A percentile compares a stretch with the other conserved stretches of the same genome.
These are phyloP conservation scores for Teratosphaeria nubilosa DNA, from an alignment of 2,329 filamentous ascomycete species.

Conservation along the genomic window DNA sequence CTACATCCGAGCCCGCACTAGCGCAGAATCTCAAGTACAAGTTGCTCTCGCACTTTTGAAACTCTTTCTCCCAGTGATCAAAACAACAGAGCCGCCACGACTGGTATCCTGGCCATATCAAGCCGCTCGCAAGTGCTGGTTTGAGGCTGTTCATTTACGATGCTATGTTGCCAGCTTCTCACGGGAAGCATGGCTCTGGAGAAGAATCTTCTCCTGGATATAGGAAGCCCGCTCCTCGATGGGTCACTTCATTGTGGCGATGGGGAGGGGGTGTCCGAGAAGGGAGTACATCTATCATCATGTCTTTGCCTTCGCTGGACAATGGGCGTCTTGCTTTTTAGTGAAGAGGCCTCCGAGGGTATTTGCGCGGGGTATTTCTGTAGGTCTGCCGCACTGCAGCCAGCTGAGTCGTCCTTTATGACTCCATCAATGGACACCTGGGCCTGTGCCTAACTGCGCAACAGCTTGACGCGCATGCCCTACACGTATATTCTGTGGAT, in stretches of 20 bases:
- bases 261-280: slow-evolving; percentile 60
- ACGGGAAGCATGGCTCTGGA: slow-evolving; percentile 51
- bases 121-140: slow-evolving; percentile 6
- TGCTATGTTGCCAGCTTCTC: slow-evolving; percentile 59
- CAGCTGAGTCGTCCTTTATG: no score
- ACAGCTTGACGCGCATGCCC: no score
- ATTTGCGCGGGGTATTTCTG: no score
- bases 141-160: slow-evolving; percentile 32
- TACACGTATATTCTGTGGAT: no score
- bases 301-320: background rate
- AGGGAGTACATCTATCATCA: slow-evolving; percentile 47
- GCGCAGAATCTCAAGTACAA: background rate
- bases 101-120: slow-evolving; percentile 44
- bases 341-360: no score
- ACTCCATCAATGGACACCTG: no score
- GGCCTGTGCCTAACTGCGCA: no score
- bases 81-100: slow-evolving; percentile 62
- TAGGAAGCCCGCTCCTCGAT: slow-evolving; percentile 63
- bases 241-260: slow-evolving; percentile 64
- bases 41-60: slow-evolving; percentile 8
- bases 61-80: slow-evolving; percentile 39
- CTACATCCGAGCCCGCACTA: background rate
- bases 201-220: slow-evolving; percentile 45
- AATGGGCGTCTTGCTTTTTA: no score
- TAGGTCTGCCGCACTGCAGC: no score